Evolutionary conservation across 345 rosid genomes (phyloP), one percentile per base, ranked within the genome.

Genomic region (Rhodamnia rubescens): DNA sequence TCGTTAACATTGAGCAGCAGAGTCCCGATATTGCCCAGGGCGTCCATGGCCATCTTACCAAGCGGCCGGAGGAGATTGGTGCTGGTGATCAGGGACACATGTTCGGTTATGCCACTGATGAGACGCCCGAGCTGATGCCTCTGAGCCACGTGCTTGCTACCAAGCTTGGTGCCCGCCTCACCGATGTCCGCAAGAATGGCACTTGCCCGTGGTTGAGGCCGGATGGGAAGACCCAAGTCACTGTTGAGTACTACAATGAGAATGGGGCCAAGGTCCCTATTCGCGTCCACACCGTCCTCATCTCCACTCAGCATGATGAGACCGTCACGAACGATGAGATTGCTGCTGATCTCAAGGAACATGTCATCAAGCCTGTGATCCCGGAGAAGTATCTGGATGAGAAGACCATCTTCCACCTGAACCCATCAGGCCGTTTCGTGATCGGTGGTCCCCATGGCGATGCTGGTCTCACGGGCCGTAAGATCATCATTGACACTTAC

Each of bases 381-480:
- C 98, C 95, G 0, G 95, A 92, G 85, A 91, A 95, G 85, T 95
- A 94, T 85, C 92, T 95, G 44, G 96, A 94, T 21, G 98, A 94
- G 90, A 93, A 94, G 85, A 95, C 98, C 52, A 95, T 95, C 86
- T 95, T 95, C 90, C 98, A 95, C 89, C 94, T 93, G 7, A 95
- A 95, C 91, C 95, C 98, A 20, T 94, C 96, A 32, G 96, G 98
- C 22, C 93, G 95, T 83, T 94, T 95, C 6, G 97, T 95, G 51
- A 95, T 95, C 5, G 96, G 95, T 6, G 98, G 96, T 13, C 97
- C 96, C 59, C 96, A 94, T 21, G 98, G 95, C 9, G 97, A 95
- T 83, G 98, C 95, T 0, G 98, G 95, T n/a, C 95, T 95, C 51
- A 95, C 96, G 0, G 96, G 98, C 22, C 93, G 94, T 21, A 94